Evolutionary conservation across 2,329 filamentous ascomycete species (phyloP).

Genomic region (Colletotrichum sojae): DNA sequence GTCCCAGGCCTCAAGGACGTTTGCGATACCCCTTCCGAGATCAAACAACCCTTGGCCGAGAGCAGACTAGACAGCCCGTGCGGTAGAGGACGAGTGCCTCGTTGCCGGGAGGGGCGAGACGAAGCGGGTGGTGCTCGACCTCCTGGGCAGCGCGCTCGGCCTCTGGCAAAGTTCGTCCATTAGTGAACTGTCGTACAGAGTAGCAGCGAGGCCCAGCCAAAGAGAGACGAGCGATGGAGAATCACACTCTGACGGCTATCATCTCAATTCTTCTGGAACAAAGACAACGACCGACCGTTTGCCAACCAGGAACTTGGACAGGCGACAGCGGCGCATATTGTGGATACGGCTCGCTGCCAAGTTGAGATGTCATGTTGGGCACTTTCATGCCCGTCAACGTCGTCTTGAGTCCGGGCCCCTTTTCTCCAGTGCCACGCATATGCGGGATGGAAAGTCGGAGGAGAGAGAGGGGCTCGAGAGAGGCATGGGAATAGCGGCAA

Average conservation of each 20-base stretch:
- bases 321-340: slow-evolving; percentile 18
- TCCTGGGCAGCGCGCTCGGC: slow-evolving; percentile 23
- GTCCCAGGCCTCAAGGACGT: background rate
- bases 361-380: slow-evolving; percentile 36
- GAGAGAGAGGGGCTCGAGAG: background rate
- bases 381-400: slow-evolving; percentile 3
- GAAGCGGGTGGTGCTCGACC: slow-evolving; percentile 4
- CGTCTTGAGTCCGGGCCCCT: slow-evolving; percentile 7
- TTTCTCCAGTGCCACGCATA: slow-evolving; percentile 7
- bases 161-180: slow-evolving; percentile 24
- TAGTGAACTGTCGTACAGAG: background rate
- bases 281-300: slow-evolving; percentile 13
- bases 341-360: slow-evolving; percentile 15
- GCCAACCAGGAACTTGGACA: slow-evolving; percentile 3
- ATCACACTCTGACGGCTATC: slow-evolving; percentile 30
- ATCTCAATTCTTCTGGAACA: slow-evolving; percentile 38
- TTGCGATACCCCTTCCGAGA: slow-evolving; percentile 3
- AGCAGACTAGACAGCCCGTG: slow-evolving; percentile 1
- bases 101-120: slow-evolving; percentile 14
- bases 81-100: background rate
- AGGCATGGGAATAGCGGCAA: background rate
- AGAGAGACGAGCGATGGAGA: slow-evolving; percentile 7
- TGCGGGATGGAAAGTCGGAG: slow-evolving; percentile 6
- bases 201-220: background rate
- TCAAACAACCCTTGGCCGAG: slow-evolving; percentile 18